Percentiles rank a stretch among this genome's conserved stretches.
Conservation (phyloP, 495 filamentous ascomycete genomes). For the Friedmanniomyces simplex region DNA sequence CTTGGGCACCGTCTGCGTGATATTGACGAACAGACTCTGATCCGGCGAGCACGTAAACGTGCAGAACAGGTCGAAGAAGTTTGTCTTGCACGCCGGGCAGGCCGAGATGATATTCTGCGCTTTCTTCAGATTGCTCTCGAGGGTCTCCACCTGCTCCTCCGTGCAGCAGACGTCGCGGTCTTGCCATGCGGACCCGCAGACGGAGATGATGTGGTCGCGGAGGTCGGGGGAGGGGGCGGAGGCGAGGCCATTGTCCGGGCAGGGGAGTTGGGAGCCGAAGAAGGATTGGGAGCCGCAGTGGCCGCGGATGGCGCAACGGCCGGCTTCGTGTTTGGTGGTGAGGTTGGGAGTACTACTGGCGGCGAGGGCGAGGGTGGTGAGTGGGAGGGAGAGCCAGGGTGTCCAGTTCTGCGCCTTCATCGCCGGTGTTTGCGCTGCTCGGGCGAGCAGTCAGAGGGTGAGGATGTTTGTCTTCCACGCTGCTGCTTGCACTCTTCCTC, state of each 20-base stretch:
- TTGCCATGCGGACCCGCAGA: conserved; percentile 81
- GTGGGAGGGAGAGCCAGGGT: conserved; percentile 1
- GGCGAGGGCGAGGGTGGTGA: not conserved
- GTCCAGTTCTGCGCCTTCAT: conserved; percentile 4
- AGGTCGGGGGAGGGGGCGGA: conserved; percentile 56
- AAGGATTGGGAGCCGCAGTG: conserved; percentile 82
- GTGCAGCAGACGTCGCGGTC: conserved; percentile 76
- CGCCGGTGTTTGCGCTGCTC: not conserved
- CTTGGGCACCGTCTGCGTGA: conserved; percentile 61
- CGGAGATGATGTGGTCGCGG: conserved; percentile 63
- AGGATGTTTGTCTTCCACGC: not conserved
- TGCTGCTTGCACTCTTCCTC: not conserved
- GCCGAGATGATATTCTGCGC: conserved; percentile 79
- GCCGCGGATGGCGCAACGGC: conserved; percentile 82
- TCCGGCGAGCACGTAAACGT: conserved; percentile 95
- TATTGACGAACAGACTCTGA: conserved; percentile 90
- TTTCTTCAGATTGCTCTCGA: conserved; percentile 72
- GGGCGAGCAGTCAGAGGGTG: not conserved
- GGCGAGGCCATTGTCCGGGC: conserved; percentile 83
- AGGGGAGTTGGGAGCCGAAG: conserved; percentile 80
- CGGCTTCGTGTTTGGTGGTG: conserved; percentile 68
- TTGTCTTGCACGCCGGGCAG: conserved; percentile 90
- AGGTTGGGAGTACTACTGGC: conserved; percentile 12
- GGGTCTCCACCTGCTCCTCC: conserved; percentile 68
- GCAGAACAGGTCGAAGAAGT: conserved; percentile 97